Evolutionary conservation across 768 basidiomycete species (phyloP), one percentile per base, ranked within the genome.

Genomic region (Dentipellis fragilis): DNA sequence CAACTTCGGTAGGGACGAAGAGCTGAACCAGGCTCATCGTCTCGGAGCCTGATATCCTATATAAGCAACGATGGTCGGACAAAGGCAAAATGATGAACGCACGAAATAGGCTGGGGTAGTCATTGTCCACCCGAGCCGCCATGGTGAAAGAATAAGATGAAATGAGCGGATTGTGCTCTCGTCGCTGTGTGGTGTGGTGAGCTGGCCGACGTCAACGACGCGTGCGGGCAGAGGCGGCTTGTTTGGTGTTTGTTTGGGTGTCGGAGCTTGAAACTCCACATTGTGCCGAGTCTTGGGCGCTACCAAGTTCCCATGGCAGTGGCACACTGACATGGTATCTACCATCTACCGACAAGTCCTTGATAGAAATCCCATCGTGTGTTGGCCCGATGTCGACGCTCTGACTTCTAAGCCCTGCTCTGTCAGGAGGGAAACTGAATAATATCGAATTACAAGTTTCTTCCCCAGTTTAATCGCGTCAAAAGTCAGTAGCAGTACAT

Each of bases 1-100:
- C 92, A 58, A 95, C 92, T 78, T 99, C 96, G 39, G 89, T 87
- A 46, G 95, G 96, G 63, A 97, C 88, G 68, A 93, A 94, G 65
- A 99, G 84, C 77, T 97, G 93, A 60, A 95, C 89, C 73, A 94
- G 76, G 78, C 93, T 95, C 94, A 97, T 97, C 76, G 84, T 80
- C 75, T 96, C 94, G 79, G 94, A 97, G 56, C 90, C 93, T 96
- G 54, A 62, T 54, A 51, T 59, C 51, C 58, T 55, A 38, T 55
- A 37, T 22, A 39, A 38, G 14, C 36, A 47, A 48, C 11, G 57
- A 37, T 16, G 16, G 54, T n/a, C 0, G 8, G 48, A 39, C 9
- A 37, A n/a, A 19, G 22, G n/a, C 39, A 10, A 42, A 46, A 61
- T 17, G 22, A 21, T 17, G 49, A 1, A 76, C 83, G 59, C 70